Evolutionary conservation across 2,329 filamentous ascomycete species (phyloP).

Genomic region (Scedosporium minutisporum): DNA sequence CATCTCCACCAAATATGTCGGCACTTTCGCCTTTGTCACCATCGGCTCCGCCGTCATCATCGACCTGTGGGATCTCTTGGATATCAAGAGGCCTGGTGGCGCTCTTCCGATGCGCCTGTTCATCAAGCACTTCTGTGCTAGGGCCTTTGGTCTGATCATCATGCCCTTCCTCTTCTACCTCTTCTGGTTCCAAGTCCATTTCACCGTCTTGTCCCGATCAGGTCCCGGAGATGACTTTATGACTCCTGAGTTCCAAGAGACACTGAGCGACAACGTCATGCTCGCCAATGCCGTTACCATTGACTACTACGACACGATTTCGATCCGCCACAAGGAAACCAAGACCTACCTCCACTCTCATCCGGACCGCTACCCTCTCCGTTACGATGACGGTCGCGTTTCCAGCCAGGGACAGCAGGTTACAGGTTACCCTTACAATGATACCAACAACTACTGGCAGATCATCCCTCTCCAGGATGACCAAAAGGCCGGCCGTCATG

Average conservation of each 20-base stretch:
- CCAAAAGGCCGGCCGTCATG: slow-evolving; percentile 46
- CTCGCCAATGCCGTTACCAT: slow-evolving; percentile 76
- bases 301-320: slow-evolving; percentile 82
- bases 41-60: slow-evolving; percentile 90
- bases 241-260: slow-evolving; percentile 97
- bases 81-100: slow-evolving; percentile 76
- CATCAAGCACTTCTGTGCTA: slow-evolving; percentile 80
- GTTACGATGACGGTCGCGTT: slow-evolving; percentile 94
- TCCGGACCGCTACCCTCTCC: slow-evolving; percentile 75
- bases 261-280: slow-evolving; percentile 89
- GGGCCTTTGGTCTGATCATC: slow-evolving; percentile 75
- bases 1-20: slow-evolving; percentile 97
- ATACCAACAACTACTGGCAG: slow-evolving; percentile 98
- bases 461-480: slow-evolving; percentile 63
- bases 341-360: slow-evolving; percentile 95
- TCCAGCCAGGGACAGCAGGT: slow-evolving; percentile 98
- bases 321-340: slow-evolving; percentile 91
- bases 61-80: slow-evolving; percentile 88
- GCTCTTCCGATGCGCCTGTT: slow-evolving; percentile 73
- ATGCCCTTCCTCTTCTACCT: slow-evolving; percentile 96
- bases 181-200: slow-evolving; percentile 99
- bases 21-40: slow-evolving; percentile 91
- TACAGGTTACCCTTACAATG: slow-evolving; percentile 94
- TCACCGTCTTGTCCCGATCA: slow-evolving; percentile 76
- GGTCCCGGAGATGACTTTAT: slow-evolving; percentile 98